These are phyloP conservation scores for Pyrenopolyporus hunteri DNA, from an alignment of 495 filamentous ascomycete genomes.

Conservation along the genomic window DNA sequence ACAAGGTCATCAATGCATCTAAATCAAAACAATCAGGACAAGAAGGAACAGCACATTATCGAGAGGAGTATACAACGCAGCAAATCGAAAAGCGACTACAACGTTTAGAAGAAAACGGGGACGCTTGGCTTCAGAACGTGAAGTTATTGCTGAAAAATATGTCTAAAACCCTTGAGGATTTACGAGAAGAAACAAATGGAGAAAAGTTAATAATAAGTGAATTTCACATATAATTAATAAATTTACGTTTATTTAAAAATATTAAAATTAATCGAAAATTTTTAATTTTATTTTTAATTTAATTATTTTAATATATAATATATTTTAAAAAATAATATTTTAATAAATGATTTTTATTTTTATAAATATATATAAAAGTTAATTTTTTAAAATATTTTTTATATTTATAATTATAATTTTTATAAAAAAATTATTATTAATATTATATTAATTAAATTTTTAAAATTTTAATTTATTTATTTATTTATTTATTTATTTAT, in stretches of 20 bases:
- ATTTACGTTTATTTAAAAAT: not conserved
- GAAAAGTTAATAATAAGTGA: not conserved
- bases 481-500: too few relatives aligned
- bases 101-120: conserved; percentile 33
- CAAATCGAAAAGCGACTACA: conserved; percentile 32
- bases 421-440: not conserved
- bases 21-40: not conserved
- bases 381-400: not conserved
- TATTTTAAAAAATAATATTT: not conserved
- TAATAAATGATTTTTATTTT: not conserved
- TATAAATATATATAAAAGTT: not conserved
- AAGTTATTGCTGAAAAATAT: conserved; percentile 28
- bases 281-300: not conserved
- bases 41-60: not conserved
- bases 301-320: not conserved
- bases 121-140: conserved; percentile 33
- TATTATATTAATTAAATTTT: too few relatives aligned
- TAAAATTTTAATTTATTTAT: too few relatives aligned
- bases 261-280: not conserved
- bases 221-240: not conserved
- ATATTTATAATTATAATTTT: not conserved
- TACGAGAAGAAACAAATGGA: conserved; percentile 19
- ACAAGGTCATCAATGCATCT: conserved; percentile 14
- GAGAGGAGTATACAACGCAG: conserved; percentile 2
- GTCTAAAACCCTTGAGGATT: conserved; percentile 32